phyloP scores from a whole-genome alignment of 2,329 filamentous ascomycete genomes.

The Fusarium praegraminearum region DNA sequence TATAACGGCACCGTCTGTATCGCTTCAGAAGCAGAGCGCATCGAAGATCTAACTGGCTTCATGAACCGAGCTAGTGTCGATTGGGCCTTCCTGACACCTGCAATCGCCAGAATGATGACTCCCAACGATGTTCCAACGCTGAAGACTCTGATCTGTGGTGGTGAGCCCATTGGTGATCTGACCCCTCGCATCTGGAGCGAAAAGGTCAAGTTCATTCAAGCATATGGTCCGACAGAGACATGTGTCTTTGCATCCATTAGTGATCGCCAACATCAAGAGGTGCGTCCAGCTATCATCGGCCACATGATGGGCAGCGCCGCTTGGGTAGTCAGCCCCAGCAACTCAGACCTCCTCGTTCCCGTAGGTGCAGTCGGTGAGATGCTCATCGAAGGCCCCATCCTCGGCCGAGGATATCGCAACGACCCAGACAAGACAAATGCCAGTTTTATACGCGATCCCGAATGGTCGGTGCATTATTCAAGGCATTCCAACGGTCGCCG shows the following conservation, averaged over 20 bases:
- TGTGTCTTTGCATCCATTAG: slow-evolving; percentile 18
- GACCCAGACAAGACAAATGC: neutral
- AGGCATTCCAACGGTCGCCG: neutral
- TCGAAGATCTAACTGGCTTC: neutral
- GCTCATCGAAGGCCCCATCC: neutral
- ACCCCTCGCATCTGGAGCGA: slow-evolving; percentile 19
- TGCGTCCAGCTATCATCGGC: neutral
- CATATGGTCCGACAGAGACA: slow-evolving; percentile 43
- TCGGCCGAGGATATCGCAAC: neutral
- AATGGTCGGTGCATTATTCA: neutral
- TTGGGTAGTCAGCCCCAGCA: neutral
- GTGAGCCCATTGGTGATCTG: neutral
- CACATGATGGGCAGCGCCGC: neutral
- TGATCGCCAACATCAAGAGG: slow-evolving; percentile 12
- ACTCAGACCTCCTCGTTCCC: neutral
- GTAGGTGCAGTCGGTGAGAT: neutral
- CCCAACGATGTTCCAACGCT: neutral
- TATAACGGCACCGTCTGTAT: neutral
- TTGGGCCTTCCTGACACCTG: neutral
- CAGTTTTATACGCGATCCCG: neutral
- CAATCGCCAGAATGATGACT: neutral
- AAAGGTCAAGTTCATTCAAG: slow-evolving; percentile 34
- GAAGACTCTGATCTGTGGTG: neutral
- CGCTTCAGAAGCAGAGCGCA: neutral
- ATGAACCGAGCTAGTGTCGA: neutral